phyloP scores from a whole-genome alignment of 2,329 filamentous ascomycete species.

The Phialophora tarda region DNA sequence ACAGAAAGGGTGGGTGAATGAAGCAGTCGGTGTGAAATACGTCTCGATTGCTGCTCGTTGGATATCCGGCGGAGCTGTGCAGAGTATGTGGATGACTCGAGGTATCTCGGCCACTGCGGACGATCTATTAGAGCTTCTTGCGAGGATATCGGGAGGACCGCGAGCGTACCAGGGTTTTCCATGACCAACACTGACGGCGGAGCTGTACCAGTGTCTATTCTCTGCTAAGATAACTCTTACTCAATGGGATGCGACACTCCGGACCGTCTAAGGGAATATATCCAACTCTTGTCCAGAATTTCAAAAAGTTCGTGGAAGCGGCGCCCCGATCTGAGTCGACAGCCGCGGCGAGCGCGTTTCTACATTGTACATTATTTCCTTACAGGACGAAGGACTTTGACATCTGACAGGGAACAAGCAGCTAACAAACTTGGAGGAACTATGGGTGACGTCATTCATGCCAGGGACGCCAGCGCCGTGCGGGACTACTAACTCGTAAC shows the following conservation, averaged over 20 bases:
- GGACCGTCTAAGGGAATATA: background rate
- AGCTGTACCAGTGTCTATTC: background rate
- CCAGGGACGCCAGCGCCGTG: background rate
- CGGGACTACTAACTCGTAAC: background rate
- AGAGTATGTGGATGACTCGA: constrained; percentile 70
- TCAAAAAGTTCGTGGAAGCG: background rate
- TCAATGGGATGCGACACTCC: background rate
- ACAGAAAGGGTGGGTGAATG: constrained; percentile 80
- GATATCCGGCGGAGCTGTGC: constrained; percentile 67
- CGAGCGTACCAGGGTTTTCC: constrained; percentile 35
- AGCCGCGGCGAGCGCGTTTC: background rate
- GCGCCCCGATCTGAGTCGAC: background rate
- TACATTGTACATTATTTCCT: background rate
- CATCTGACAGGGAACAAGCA: no score
- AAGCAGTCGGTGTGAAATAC: constrained; percentile 75
- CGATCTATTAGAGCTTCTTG: constrained; percentile 7
- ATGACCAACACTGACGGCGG: constrained; percentile 17
- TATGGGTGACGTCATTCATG: background rate
- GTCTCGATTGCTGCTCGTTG: constrained; percentile 69
- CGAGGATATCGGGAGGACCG: background rate
- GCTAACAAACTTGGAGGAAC: background rate
- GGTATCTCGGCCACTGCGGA: constrained; percentile 58
- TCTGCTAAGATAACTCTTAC: background rate
- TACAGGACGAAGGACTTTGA: background rate
- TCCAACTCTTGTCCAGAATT: background rate